Evolutionary conservation across 2,329 filamentous ascomycete genomes (phyloP).

Genomic region (Purpureocillium takamizusanense): DNA sequence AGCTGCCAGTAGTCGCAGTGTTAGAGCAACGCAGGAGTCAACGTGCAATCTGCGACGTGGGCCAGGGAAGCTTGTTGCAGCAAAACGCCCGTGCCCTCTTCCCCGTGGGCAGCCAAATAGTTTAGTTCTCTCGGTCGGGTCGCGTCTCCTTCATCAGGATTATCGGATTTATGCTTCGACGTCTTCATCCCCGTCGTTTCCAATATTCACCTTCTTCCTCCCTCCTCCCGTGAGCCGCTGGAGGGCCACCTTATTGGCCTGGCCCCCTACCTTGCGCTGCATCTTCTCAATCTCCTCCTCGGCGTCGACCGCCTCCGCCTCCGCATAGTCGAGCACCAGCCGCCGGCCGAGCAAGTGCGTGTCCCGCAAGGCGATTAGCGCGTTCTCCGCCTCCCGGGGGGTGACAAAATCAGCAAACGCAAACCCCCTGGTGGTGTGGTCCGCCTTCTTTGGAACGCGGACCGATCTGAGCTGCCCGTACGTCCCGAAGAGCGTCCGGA

Average conservation of each 20-base stretch:
- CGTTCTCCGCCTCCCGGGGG: conserved; percentile 79
- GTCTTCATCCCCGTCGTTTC: conserved; percentile 55
- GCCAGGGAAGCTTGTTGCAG: conserved; percentile 4
- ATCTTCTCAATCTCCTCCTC: conserved; percentile 96
- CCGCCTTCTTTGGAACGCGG: conserved; percentile 90
- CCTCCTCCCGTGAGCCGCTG: conserved; percentile 79
- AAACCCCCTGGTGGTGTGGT: conserved; percentile 80
- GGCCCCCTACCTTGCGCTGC: conserved; percentile 87
- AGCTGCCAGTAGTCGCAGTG: no score
- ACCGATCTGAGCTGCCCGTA: conserved; percentile 92
- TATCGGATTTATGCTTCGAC: conserved; percentile 19
- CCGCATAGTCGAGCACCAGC: conserved; percentile 85
- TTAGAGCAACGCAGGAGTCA: no score
- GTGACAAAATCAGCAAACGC: conserved; percentile 96
- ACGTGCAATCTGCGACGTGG: background rate
- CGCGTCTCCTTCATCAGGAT: conserved; percentile 3
- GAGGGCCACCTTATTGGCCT: conserved; percentile 83
- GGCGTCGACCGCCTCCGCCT: conserved; percentile 79
- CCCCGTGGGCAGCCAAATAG: conserved; percentile 9
- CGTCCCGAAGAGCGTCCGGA: conserved; percentile 73
- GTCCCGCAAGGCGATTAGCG: conserved; percentile 81
- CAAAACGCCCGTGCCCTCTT: no score
- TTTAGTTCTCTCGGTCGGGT: conserved; percentile 1
- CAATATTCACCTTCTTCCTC: conserved; percentile 83
- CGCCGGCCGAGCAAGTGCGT: conserved; percentile 88